Base-by-base conservation (phyloP, 441 rosid genomes). In the Eruca vesicaria region DNA sequence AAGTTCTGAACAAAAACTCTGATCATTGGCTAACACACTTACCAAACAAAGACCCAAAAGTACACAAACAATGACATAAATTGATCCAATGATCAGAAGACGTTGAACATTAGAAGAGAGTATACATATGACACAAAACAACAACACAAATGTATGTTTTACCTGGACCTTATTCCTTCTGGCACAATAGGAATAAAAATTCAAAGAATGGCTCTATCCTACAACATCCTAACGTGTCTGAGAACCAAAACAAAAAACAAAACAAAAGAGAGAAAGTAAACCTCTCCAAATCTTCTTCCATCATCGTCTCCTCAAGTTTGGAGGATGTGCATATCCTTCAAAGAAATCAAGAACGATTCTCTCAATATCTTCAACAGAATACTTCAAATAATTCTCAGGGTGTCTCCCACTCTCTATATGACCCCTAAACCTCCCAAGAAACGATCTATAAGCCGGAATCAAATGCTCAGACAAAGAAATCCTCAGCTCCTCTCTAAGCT, bases 361-460 rank as follows among this genome's bases (percentile, higher is more conserved):
- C 83, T 92, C 99, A 70, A 94, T 81, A 83, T 94, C 97, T 82
- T 94, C 97, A 4, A 86, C 94, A 0, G 97, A 82, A 63, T 89
- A 94, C 84, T 89, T 94, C 78, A 94, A 83, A 82, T 92, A 94
- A 77, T 90, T 90, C 83, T 94, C 98, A 0, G 99, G 99, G 78
- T 94, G 97, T 85, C 55, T 94, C 68, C 92, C 93, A 69, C 94
- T 94, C 87, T 94, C 98, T 74, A 90, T 92, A 77, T 92, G 93
- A 73, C 90, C 86, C 82, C 97, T 88, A 77, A 90, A 92, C 68
- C 97, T 84, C 75, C 98, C 98, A 64, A 86, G 85, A 80, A 89
- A 89, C 3, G 94, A 89, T 63, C 91, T 82, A 68, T 89, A 89
- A 63, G 94, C 91, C 1, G 91, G 91, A 55, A 89, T 83, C 77